Evolutionary conservation across 257 asterid genomes (phyloP).

Genomic region (Hygrophila difformis): DNA sequence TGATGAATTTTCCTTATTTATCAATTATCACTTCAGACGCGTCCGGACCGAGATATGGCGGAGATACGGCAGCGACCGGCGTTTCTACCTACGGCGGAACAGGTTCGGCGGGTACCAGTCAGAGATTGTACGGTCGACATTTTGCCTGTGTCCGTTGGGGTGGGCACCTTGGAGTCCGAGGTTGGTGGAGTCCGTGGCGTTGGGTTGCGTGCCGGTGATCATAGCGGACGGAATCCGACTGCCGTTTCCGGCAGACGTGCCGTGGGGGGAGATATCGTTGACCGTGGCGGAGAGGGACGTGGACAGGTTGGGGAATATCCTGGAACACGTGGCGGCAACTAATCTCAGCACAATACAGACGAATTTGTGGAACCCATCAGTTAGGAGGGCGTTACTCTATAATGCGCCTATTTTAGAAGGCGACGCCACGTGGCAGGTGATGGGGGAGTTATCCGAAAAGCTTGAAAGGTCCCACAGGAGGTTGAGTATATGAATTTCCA

Average conservation of each 20-base stretch:
- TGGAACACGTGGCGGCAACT: conserved; percentile 58
- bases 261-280: conserved; percentile 65
- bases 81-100: conserved; percentile 48
- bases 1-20: not conserved
- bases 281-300: conserved; percentile 78
- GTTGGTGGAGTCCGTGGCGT: conserved; percentile 66
- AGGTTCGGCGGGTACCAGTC: conserved; percentile 69
- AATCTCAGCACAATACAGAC: conserved; percentile 52
- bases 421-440: conserved; percentile 77
- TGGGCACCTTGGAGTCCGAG: conserved; percentile 99
- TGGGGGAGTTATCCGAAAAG: conserved; percentile 30
- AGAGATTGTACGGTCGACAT: conserved; percentile 65
- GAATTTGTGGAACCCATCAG: conserved; percentile 43
- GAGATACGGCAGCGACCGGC: conserved; percentile 49
- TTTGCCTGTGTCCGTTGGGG: conserved; percentile 77
- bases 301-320: conserved; percentile 39
- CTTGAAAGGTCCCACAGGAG: conserved; percentile 34
- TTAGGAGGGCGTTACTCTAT: conserved; percentile 43
- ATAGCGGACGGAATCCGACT: conserved; percentile 70
- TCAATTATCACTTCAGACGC: conserved; percentile 32
- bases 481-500: conserved; percentile 23
- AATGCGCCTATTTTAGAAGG: conserved; percentile 42
- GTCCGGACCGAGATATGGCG: conserved; percentile 57
- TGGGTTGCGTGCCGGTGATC: conserved; percentile 83
- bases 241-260: conserved; percentile 58